These are phyloP conservation scores for Apiotrichum mycotoxinovorans DNA, from an alignment of 1,284 basidiomycete genomes.

Conservation along the genomic window DNA sequence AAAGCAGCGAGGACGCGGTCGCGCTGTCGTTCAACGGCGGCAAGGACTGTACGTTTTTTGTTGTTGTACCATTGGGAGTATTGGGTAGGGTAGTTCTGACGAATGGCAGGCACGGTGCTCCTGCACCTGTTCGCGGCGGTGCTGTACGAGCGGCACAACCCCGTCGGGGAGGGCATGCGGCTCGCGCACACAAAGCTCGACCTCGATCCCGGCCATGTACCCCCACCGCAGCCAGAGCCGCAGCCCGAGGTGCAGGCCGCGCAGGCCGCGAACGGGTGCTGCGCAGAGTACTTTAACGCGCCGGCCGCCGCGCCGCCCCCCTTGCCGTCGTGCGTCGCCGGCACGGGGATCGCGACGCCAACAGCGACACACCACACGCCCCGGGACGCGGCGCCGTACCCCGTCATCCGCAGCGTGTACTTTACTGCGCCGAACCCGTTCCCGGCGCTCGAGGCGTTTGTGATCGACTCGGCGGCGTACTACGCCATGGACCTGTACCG, in stretches of 20 bases:
- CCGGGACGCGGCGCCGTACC: constrained; percentile 25
- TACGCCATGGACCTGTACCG: constrained; percentile 79
- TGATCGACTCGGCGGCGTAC: constrained; percentile 59
- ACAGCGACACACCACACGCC: constrained; percentile 17
- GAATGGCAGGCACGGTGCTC: constrained; percentile 75
- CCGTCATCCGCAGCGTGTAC: constrained; percentile 74
- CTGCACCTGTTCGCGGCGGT: constrained; percentile 81
- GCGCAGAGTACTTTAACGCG: background rate
- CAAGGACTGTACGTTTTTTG: constrained; percentile 89
- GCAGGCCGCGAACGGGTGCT: background rate
- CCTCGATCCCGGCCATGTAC: too few relatives aligned
- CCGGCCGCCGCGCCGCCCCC: constrained; percentile 18
- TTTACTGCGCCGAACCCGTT: constrained; percentile 90
- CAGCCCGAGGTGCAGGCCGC: background rate
- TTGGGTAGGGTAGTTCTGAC: too few relatives aligned
- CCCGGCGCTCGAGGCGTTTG: constrained; percentile 76
- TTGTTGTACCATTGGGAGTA: too few relatives aligned
- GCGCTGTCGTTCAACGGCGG: constrained; percentile 96
- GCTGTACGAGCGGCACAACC: constrained; percentile 50
- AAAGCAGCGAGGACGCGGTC: constrained; percentile 59
- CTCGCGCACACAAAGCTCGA: background rate
- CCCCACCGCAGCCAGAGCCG: too few relatives aligned
- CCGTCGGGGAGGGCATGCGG: background rate
- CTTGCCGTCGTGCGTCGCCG: constrained; percentile 7
- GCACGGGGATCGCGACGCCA: background rate